Percentiles rank a stretch among this genome's conserved stretches.
Evolutionary conservation across 1,284 basidiomycete genomes (phyloP).

Genomic region (Cutaneotrichosporon sp.): DNA sequence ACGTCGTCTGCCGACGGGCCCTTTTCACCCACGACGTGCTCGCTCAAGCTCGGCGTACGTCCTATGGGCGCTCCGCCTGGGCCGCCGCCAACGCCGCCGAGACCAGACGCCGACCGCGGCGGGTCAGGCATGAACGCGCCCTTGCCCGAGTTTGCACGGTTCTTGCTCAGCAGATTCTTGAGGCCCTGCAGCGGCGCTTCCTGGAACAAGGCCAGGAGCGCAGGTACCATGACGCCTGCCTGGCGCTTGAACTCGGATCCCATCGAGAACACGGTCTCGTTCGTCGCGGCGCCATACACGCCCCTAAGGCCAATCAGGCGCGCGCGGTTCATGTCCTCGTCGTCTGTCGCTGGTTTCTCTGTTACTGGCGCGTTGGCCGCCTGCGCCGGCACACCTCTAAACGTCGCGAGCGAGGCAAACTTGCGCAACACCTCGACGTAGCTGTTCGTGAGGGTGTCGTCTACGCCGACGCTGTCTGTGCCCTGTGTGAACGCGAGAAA

Average conservation of each 20-base stretch:
- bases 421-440: conserved; percentile 66
- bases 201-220: conserved; percentile 66
- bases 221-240: conserved; percentile 64
- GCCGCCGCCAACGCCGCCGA: no score
- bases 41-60: conserved; percentile 79
- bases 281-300: conserved; percentile 71
- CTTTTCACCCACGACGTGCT: conserved; percentile 79
- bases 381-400: conserved; percentile 54
- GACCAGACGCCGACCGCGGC: conserved; percentile 20
- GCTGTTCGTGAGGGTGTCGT: conserved; percentile 61
- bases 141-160: conserved; percentile 57
- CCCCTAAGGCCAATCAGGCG: conserved; percentile 81
- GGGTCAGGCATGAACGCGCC: conserved; percentile 67
- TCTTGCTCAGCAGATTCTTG: conserved; percentile 61
- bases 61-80: conserved; percentile 56
- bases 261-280: conserved; percentile 76
- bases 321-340: conserved; percentile 55
- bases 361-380: conserved; percentile 47
- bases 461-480: conserved; percentile 74
- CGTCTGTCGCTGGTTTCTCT: conserved; percentile 23
- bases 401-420: conserved; percentile 60
- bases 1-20: conserved; percentile 73
- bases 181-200: conserved; percentile 60
- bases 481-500: conserved; percentile 92
- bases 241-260: conserved; percentile 69